Percentiles rank a stretch among this genome's conserved stretches.
phyloP scores from a whole-genome alignment of 1,139 yeast genomes.

The Scheffersomyces quercinus region DNA sequence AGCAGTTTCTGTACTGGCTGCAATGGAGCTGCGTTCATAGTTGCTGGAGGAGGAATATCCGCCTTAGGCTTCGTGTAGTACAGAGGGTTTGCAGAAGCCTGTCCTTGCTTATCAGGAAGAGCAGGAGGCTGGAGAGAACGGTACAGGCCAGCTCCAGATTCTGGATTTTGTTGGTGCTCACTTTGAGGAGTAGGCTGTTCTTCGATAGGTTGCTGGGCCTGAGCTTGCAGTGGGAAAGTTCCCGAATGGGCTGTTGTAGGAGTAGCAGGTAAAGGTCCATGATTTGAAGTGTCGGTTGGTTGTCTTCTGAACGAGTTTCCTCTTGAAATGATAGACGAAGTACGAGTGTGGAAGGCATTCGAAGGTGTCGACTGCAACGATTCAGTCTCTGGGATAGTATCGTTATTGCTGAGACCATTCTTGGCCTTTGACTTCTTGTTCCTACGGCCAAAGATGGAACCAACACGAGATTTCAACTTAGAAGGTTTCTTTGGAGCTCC shows the following conservation, averaged over 20 bases:
- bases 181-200: not conserved
- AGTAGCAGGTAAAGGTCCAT: not conserved
- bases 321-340: constrained; percentile 8
- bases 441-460: constrained; percentile 78
- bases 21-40: not conserved
- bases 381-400: constrained; percentile 36
- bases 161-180: not conserved
- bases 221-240: not conserved
- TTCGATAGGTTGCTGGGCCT: not conserved
- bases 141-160: not conserved
- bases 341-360: constrained; percentile 5
- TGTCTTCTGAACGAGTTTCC: constrained; percentile 11
- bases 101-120: too few species aligned
- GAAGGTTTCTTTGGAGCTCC: constrained; percentile 21
- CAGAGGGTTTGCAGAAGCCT: not conserved
- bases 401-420: constrained; percentile 10
- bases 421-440: constrained; percentile 36
- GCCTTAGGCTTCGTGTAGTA: not conserved
- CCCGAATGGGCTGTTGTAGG: not conserved
- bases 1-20: not conserved
- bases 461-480: constrained; percentile 73
- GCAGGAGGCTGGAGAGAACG: not conserved
- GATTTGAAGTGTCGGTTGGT: not conserved
- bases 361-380: constrained; percentile 25
- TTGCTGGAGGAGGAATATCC: not conserved